Percentiles rank a stretch among this genome's conserved stretches.
Evolutionary conservation across 768 basidiomycete genomes (phyloP).

Genomic region (Gloeopeniophorella convolvens): DNA sequence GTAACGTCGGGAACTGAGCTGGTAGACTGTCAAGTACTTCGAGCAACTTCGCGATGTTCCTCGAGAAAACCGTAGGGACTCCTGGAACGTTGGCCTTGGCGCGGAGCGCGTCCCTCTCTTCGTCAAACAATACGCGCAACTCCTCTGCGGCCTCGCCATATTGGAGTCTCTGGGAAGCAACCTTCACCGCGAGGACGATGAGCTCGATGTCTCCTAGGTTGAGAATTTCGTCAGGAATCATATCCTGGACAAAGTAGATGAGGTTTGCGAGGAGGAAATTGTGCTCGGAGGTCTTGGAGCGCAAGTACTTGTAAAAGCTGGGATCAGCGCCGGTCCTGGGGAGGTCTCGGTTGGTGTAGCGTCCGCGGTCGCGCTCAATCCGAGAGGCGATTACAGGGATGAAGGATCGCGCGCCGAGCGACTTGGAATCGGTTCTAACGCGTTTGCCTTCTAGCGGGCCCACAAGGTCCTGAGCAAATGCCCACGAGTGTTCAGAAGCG

Average conservation of each 20-base stretch:
- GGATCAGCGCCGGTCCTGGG: not conserved
- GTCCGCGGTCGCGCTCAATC: no score
- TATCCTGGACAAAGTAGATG: conserved; percentile 2
- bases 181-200: not conserved
- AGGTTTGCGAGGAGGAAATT: not conserved
- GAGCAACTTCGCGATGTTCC: no score
- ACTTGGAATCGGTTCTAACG: no score
- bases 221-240: not conserved
- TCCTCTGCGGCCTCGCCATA: not conserved
- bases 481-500: not conserved
- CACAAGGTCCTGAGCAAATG: no score
- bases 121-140: not conserved
- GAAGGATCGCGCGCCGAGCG: no score
- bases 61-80: no score
- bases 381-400: no score
- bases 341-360: not conserved
- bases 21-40: no score
- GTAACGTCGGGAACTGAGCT: no score
- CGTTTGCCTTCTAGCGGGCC: no score
- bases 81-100: no score
- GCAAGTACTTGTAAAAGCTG: not conserved
- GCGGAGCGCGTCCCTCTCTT: no score
- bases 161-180: not conserved
- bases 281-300: not conserved
- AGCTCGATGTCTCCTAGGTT: not conserved